Base-by-base conservation (phyloP, 306 rosid genomes). In the Alnus rubra region DNA sequence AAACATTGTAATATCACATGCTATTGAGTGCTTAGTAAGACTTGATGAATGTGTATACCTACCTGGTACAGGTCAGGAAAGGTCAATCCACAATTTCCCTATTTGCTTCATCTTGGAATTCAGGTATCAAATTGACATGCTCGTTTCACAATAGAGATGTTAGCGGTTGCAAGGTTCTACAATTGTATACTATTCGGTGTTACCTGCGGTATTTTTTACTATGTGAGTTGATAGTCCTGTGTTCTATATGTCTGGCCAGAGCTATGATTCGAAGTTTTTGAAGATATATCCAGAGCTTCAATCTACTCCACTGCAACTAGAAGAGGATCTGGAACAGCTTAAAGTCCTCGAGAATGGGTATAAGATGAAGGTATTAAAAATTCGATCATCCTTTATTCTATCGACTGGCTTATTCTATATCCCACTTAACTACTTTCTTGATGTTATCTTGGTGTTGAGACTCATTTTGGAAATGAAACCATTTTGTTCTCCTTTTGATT, bases 271-370 rank as follows among this genome's bases (percentile, higher is more conserved):
- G 1, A 89, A 91, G 80, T 91, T 95, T 89, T 91, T 95, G 54
- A 87, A 84, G 82, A 76, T 79, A 84, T 95, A 93, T 87, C 82
- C 94, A 48, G 84, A 88, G 76, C 98, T 95, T 82, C 71, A 84
- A 76, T 87, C 98, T 9, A 93, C 99, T 64, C 94, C 96, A 4
- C 81, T 91, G 90, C 99, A 95, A 85, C 90, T 95, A 10, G 97
- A 95, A 84, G 99, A 95, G 81, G 99, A 95, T 86, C 86, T 95
- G 82, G 99, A 95, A 85, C 99, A 95, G 84, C 97, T 95, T 60
- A 95, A 95, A 83, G 98, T 95, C 85, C 92, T 95, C 28, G 99
- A 95, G 85, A 92, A 95, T 80, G 99, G 98, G 76, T 95, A 95
- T 85, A 95, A 86, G 84, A 95, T 95, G 98, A 95, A 92, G 98